Conservation (phyloP, 306 rosid species). For the Canavalia ensiformis region DNA sequence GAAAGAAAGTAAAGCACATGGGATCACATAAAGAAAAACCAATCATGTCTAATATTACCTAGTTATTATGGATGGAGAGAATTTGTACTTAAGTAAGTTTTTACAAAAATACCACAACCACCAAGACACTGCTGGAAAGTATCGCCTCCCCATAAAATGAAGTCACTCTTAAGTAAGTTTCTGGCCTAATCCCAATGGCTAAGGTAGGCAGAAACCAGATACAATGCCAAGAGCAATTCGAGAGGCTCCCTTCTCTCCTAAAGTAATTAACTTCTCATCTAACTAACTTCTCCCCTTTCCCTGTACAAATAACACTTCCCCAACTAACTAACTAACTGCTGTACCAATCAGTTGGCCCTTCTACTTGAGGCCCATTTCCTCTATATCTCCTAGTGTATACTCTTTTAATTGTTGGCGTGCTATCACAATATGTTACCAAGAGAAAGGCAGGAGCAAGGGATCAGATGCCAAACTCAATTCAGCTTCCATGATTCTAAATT, state of each 20-base stretch:
- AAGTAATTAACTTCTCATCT: no score
- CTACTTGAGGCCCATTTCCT: no score
- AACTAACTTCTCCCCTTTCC: no score
- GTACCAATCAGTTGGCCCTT: no score
- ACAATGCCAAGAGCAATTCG: no score
- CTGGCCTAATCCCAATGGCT: no score
- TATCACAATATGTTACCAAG: slow-evolving; percentile 8
- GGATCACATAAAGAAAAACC: slow-evolving; percentile 18
- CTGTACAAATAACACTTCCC: no score
- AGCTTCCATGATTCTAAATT: slow-evolving; percentile 12
- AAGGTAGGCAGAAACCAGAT: no score
- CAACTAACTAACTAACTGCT: no score
- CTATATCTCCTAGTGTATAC: no score
- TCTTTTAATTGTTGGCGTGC: no score
- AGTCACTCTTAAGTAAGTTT: not conserved
- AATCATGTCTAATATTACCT: slow-evolving; percentile 2
- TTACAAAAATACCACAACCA: slow-evolving; percentile 1
- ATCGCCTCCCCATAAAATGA: not conserved
- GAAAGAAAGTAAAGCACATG: not conserved
- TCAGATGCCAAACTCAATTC: slow-evolving; percentile 10
- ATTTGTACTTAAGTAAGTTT: not conserved
- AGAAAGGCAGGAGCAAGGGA: slow-evolving; percentile 8
- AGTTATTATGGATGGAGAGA: not conserved
- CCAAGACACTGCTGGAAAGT: not conserved
- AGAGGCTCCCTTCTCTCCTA: no score